Evolutionary conservation across 1,284 basidiomycete genomes (phyloP).

Genomic region (Phellinidium pouzarii): DNA sequence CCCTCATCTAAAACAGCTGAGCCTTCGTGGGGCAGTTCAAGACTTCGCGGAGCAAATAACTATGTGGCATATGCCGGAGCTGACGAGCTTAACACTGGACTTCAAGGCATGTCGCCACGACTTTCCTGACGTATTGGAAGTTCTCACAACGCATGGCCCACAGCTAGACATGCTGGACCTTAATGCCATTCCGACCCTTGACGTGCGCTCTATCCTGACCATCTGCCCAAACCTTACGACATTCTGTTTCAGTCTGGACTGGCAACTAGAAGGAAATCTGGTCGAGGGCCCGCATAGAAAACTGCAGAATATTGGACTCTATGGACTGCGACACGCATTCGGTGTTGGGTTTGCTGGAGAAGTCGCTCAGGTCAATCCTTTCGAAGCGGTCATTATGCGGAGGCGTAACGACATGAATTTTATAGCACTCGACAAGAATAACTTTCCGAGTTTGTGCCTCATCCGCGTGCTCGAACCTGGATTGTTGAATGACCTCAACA

Average conservation of each 20-base stretch:
- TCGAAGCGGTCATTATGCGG: slow-evolving; percentile 40
- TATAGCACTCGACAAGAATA: slow-evolving; percentile 41
- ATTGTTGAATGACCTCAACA: slow-evolving; percentile 51
- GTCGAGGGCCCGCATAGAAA: slow-evolving; percentile 46
- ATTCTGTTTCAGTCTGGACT: slow-evolving; percentile 68
- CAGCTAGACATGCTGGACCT: slow-evolving; percentile 57
- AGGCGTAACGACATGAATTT: slow-evolving; percentile 62
- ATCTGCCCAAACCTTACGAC: slow-evolving; percentile 53
- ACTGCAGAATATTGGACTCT: slow-evolving; percentile 58
- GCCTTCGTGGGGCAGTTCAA: slow-evolving; percentile 48
- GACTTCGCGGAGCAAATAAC: slow-evolving; percentile 62
- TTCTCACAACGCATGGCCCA: slow-evolving; percentile 50
- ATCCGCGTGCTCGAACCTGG: slow-evolving; percentile 50
- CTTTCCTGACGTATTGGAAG: slow-evolving; percentile 50
- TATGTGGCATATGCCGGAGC: slow-evolving; percentile 55
- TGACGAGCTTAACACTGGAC: slow-evolving; percentile 50
- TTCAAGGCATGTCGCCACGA: slow-evolving; percentile 39
- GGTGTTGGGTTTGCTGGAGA: slow-evolving; percentile 46
- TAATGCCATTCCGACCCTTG: slow-evolving; percentile 46
- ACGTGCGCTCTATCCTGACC: slow-evolving; percentile 50
- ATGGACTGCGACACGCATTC: slow-evolving; percentile 62
- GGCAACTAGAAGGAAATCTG: slow-evolving; percentile 41
- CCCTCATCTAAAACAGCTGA: slow-evolving; percentile 51
- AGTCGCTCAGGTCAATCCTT: slow-evolving; percentile 36
- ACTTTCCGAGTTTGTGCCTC: slow-evolving; percentile 54